Base-by-base conservation (phyloP, 371 early-diverging fungal species). In the Lichtheimia corymbifera region DNA sequence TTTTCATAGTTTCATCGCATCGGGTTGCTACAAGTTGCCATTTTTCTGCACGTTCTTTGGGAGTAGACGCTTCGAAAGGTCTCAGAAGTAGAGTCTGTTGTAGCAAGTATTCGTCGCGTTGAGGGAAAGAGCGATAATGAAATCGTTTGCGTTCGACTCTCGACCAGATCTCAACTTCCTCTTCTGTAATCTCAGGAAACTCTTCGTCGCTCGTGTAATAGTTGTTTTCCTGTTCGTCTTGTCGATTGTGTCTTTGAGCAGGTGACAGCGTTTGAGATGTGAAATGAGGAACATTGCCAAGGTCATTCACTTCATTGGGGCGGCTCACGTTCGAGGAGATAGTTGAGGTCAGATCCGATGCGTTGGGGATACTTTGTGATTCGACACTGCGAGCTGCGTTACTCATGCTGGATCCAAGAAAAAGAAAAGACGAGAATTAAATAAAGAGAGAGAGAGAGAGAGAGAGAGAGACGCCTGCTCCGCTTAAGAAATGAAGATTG, bases 181-280 rank as follows among this genome's bases (percentile, higher is more conserved):
- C 49, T 47, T 58, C 50, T 25, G 58, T 58, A 15, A 58, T 58
- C 15, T 58, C 58, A 24, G 49, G 58, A 27, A 58, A 58, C 30
- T 58, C 58, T 22, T 58, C 58, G 3, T 47, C 58, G 14, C 58
- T 58, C 11, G 35, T 35, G 35, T 35, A 35, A 11, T 35, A 35
- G 11, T 35, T 11, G 24, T 24, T 55, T 14, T 53, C 53, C 30
- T 52, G 28, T 52, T 28, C 28, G 3, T 53, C 53, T 12, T 25
- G 53, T 25, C 17, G 28, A 35, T 2, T 28, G 28, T 53, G 35
- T 35, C 2, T 6, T 35, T 35, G 35, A 35, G 11, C 11, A 35
- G 9, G 35, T 9, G 35, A 1, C 2, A 9, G 11, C 11, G 35
- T 9, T 35, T 11, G 35, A 35, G 35, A 6, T 9, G 35, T 6